Base-by-base conservation (phyloP, 2,329 filamentous ascomycete genomes). In the Ascochyta pisi region DNA sequence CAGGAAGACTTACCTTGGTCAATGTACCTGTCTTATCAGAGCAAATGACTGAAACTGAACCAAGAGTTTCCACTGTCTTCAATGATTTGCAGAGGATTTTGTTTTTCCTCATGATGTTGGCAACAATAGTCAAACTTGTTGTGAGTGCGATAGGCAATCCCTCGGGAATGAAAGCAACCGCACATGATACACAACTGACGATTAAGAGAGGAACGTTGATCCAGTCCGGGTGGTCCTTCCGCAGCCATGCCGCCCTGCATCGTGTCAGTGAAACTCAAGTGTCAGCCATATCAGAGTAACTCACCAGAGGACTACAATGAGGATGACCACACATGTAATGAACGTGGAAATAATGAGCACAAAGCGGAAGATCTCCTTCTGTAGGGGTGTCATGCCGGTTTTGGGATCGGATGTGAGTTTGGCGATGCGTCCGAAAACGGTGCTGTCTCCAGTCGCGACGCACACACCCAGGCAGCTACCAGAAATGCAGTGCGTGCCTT, bases 11-110 rank as follows among this genome's bases (percentile, higher is more conserved):
- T 61, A 67, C 70, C 59, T 75, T 77, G 0, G 87, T 90, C 52
- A 90, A 76, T 0, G 87, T 90, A 3, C 89, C 89, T 0, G 89
- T 92, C 78, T 92, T 92, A 71, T 92, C 89, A 0, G 88, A 90
- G 70, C 89, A 91, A 37, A 92, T 87, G 7, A 90, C 84, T 0
- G 87, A 89, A 1, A 91, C 89, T 0, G 86, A 82, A 0, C 89
- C 89, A 0, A 92, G 81, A 0, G 89, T 92, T 74, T 92, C 89
- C 0, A 91, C 89, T 0, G 89, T 92, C 76, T 90, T 90, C 42
- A 93, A 80, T 0, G 87, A 90, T 76, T 92, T 92, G 84, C 89
- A 92, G 8, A 92, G 82, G 39, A 92, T 86, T 68, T 89, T 89
- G 73, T 92, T 88, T 76, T 88, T 87, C 60, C 82, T 82, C 90